Base-by-base conservation (phyloP, 768 basidiomycete species). In the Phlebiopsis gigantea region DNA sequence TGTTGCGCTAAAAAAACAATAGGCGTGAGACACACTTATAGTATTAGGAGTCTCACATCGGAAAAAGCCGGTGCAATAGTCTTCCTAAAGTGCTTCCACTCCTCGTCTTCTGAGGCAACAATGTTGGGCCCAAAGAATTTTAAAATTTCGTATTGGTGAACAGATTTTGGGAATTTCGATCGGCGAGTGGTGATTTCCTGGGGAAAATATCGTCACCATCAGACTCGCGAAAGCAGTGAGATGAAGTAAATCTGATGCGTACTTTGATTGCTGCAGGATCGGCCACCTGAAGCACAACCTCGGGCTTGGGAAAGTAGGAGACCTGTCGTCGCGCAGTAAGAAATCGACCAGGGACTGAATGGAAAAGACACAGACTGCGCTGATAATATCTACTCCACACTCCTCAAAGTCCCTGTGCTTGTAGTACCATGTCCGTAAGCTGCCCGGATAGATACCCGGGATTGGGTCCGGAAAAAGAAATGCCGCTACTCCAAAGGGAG, bases 51-150 rank as follows among this genome's bases (percentile, higher is more conserved):
- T 19, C 54, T 3, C 53, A 82, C 82, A 65, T 85, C 83, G 7
- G 81, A 81, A 63, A 86, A 87, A 0, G 81, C 77, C 17, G 84
- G 83, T 0, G 81, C 80, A 15, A 77, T 71, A 34, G 87, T 77
- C 63, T 80, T 83, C 47, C 84, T 69, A 59, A 83, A 83, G 29
- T 77, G 77, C 65, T 84, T 84, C 84, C 84, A 87, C 58, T 80
- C 75, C 3, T 81, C 78, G 34, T 79, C 79, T 62, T 87, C 85
- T 0, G 82, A 81, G 1, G 76, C 77, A 22, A 87, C 77, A 42
- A 87, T 81, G 60, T 87, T 88, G 9, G 63, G 63, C 1, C 85
- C 85, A 62, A 78, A 87, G 53, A 83, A 72, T 0, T 68, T 55
- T 14, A 87, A 68, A 10, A 71, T 57, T 0, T 42, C 59, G 59